Base-by-base conservation (phyloP, 75 land plant genomes). In the Gnetum montanum region DNA sequence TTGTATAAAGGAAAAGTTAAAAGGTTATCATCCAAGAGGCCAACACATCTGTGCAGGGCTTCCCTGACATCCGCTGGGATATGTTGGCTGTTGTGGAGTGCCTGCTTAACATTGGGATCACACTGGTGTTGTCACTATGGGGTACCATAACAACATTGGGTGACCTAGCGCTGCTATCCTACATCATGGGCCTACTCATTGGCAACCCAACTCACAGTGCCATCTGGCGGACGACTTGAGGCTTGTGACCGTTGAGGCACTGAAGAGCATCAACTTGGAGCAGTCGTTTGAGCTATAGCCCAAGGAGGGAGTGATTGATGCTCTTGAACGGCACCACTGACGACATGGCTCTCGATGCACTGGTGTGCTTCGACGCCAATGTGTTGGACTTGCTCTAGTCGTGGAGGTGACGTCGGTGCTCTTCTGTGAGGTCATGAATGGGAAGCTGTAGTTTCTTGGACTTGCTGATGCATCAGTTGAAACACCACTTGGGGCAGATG, bases 61-160 rank as follows among this genome's bases (percentile, higher is more conserved):
- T 30, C 48, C 71, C 77, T 0, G 77, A 76, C 51, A 74, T 71
- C 68, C 75, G 69, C 8, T 71, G 76, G 76, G 59, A 71, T 27
- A 71, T 74, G 13, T 51, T 71, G 4, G 76, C 58, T 6, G 62
- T 60, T 4, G 36, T 62, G 43, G 30, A 11, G n/a, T n/a, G n/a
- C n/a, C n/a, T n/a, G n/a, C n/a, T n/a, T n/a, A n/a, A 67, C 31
- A 18, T 11, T 8, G 27, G 51, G 11, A 31, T 68, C 8, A 43
- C 62, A 1, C 60, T 73, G 6, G 55, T 40, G 46, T 64, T 68
- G 18, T 62, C 71, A 1, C 49, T 68, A 35, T 31, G 70, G 4
- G 70, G 70, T 3, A 64, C 70, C 12, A 68, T 68, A 33, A 70
- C 73, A 1, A 70, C 73, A 18, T 70, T 70, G 1, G 73, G 73